Conservation (phyloP, 257 asterid species). For the Datura wrightii region DNA sequence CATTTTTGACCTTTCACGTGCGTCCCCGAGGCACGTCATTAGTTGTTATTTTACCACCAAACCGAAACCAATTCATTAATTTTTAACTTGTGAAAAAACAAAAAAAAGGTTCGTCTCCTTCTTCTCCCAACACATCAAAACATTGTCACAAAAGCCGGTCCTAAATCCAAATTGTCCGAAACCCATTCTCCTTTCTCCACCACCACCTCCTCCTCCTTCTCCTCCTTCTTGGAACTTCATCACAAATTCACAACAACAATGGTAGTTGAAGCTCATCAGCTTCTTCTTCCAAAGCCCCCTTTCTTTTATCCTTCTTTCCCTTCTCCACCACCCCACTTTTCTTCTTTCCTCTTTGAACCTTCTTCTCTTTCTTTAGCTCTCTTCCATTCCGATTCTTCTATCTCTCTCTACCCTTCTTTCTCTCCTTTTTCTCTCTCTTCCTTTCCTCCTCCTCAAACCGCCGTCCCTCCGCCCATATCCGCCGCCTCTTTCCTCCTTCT, state of each 20-base stretch:
- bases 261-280: slow-evolving; percentile 60
- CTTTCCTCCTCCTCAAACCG: slow-evolving; percentile 45
- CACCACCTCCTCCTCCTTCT: not conserved
- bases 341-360: slow-evolving; percentile 63
- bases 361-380: slow-evolving; percentile 64
- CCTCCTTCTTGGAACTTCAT: not conserved
- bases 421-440: slow-evolving; percentile 39
- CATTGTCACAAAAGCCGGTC: not conserved
- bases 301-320: slow-evolving; percentile 33
- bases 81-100: too few relatives aligned
- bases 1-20: too few relatives aligned
- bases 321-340: slow-evolving; percentile 51
- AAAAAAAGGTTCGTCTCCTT: not conserved
- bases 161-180: not conserved
- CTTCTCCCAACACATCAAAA: not conserved
- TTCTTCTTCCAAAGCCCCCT: slow-evolving; percentile 58
- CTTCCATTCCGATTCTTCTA: slow-evolving; percentile 72
- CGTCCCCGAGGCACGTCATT: too few relatives aligned
- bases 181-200: not conserved
- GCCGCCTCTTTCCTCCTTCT: slow-evolving; percentile 59
- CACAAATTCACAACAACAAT: slow-evolving; percentile 8
- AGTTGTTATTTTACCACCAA: too few relatives aligned
- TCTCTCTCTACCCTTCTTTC: slow-evolving; percentile 65
- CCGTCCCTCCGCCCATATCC: slow-evolving; percentile 48
- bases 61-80: too few relatives aligned